Conservation (phyloP, 345 rosid species). For the Moricandia moricandioides region DNA sequence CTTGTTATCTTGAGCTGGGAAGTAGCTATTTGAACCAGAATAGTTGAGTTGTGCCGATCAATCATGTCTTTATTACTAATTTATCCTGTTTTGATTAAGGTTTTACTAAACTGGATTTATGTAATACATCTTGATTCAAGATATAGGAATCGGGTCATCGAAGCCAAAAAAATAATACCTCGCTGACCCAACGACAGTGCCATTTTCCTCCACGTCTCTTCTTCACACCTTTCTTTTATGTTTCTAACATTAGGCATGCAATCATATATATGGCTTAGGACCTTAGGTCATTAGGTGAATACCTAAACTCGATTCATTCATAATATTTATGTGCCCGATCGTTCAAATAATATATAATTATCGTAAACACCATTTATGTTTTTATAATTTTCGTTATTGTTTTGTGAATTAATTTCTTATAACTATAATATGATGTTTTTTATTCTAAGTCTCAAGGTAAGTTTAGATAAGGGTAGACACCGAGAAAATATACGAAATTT, state of each 20-base stretch:
- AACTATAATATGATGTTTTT: not conserved
- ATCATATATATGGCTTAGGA: too few species aligned
- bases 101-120: too few species aligned
- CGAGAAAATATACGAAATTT: not conserved
- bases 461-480: not conserved
- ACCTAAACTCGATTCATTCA: not conserved
- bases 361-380: not conserved
- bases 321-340: not conserved
- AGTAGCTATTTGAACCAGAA: too few species aligned
- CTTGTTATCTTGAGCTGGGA: too few species aligned
- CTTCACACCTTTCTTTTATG: not conserved
- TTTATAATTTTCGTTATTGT: not conserved
- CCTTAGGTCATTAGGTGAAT: too few species aligned
- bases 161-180: not conserved
- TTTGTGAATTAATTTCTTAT: not conserved
- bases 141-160: too few species aligned
- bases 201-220: slow-evolving; percentile 20
- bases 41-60: too few species aligned
- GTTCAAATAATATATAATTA: not conserved
- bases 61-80: too few species aligned
- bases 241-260: not conserved
- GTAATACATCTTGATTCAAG: too few species aligned
- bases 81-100: too few species aligned
- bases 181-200: not conserved
- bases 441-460: not conserved